Percentiles rank a stretch among this genome's conserved stretches.
phyloP scores from a whole-genome alignment of 2,329 filamentous ascomycete genomes.

The Metarhizium robertsii region DNA sequence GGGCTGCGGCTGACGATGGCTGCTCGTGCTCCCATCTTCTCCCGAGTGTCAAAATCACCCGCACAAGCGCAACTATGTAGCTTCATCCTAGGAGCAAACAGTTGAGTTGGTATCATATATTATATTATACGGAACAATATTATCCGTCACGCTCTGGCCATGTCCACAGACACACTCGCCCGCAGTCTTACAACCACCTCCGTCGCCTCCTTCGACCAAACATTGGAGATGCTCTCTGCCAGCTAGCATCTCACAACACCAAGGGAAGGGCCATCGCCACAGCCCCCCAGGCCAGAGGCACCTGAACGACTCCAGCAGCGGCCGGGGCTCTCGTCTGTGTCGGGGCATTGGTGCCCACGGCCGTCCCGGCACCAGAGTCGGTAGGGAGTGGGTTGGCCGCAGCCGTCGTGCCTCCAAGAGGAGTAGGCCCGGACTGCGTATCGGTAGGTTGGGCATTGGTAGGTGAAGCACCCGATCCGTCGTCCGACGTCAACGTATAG shows the following conservation, averaged over 20 bases:
- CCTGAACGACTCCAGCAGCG: background rate
- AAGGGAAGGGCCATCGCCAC: background rate
- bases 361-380: background rate
- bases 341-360: background rate
- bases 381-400: background rate
- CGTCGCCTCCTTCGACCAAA: no score
- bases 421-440: background rate
- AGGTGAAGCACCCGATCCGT: background rate
- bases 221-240: background rate
- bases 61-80: no score
- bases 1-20: no score
- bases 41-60: no score
- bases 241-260: background rate
- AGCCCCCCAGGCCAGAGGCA: background rate
- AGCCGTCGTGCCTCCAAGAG: background rate
- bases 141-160: no score
- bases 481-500: background rate
- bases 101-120: no score
- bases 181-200: no score
- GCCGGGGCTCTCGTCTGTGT: background rate
- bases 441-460: background rate
- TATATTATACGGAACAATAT: no score
- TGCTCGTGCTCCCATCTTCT: no score
- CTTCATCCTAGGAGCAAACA: no score
- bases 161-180: no score